Conservation (phyloP, 164 flowering plant species). For the Magnolia sinica region DNA sequence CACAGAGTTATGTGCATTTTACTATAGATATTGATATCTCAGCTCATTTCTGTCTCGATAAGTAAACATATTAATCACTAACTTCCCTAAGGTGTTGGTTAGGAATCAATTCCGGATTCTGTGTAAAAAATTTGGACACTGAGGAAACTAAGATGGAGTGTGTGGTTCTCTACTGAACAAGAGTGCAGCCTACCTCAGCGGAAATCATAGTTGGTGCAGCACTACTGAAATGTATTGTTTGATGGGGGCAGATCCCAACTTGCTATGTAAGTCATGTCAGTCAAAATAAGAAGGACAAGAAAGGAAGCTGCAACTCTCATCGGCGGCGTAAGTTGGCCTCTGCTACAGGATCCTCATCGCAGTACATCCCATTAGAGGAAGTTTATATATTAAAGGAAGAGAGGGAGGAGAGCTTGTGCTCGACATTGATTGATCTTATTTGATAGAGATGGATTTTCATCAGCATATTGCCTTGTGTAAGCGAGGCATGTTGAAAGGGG, state of each 20-base stretch:
- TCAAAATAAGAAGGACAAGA: neutral
- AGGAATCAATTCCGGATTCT: too few relatives aligned
- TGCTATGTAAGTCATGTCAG: neutral
- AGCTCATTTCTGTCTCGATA: neutral
- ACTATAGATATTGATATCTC: neutral
- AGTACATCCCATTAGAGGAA: neutral
- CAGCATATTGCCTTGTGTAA: constrained; percentile 13
- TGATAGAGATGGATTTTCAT: constrained; percentile 21
- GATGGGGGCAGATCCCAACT: neutral
- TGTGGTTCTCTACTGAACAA: neutral
- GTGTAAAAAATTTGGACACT: too few relatives aligned
- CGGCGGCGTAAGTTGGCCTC: neutral
- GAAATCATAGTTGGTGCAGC: neutral
- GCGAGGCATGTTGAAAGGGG: constrained; percentile 24
- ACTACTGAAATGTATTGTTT: neutral
- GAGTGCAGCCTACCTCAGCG: neutral
- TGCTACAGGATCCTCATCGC: neutral
- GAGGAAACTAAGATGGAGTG: too few relatives aligned
- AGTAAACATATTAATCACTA: too few relatives aligned
- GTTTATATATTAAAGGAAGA: neutral
- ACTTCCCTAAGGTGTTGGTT: too few relatives aligned
- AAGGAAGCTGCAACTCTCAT: neutral
- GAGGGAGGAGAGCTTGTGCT: neutral
- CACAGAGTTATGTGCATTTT: too few relatives aligned
- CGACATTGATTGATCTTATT: neutral